These are phyloP conservation scores for Podospora tetraspora DNA, from an alignment of 495 filamentous ascomycete genomes.

Conservation along the genomic window DNA sequence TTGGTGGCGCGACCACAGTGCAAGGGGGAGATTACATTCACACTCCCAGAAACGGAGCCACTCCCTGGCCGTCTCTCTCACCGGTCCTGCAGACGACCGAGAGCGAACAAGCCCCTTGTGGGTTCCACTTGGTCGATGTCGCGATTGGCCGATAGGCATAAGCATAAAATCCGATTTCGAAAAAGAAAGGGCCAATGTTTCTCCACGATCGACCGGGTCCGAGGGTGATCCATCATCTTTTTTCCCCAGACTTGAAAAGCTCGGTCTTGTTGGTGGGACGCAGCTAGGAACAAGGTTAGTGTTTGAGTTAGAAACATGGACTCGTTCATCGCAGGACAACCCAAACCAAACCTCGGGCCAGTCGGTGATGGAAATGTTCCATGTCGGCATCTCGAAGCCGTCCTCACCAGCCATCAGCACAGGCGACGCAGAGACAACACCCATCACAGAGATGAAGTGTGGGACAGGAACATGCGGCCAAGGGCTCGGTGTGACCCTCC, in stretches of 20 bases:
- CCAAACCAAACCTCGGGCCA: too few species aligned
- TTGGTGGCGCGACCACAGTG: not conserved
- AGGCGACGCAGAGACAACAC: not conserved
- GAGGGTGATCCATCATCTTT: not conserved
- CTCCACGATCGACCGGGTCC: not conserved
- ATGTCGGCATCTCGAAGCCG: not conserved
- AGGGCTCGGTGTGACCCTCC: not conserved
- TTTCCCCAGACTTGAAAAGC: not conserved
- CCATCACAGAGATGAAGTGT: not conserved
- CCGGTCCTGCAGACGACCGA: not conserved
- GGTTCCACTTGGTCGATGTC: not conserved
- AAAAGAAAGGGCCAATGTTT: not conserved
- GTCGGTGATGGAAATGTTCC: not conserved
- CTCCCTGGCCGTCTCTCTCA: not conserved
- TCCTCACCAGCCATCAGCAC: not conserved
- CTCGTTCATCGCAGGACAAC: not conserved
- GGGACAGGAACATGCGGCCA: not conserved
- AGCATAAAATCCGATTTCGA: not conserved
- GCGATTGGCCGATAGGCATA: not conserved
- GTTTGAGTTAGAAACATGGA: not conserved
- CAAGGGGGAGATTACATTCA: too few species aligned
- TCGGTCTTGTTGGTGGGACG: not conserved
- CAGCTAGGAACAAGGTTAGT: not conserved
- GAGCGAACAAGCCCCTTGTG: not conserved
- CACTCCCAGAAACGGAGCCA: too few species aligned